phyloP scores from a whole-genome alignment of 2,329 filamentous ascomycete genomes.

The Bertia moriformis region DNA sequence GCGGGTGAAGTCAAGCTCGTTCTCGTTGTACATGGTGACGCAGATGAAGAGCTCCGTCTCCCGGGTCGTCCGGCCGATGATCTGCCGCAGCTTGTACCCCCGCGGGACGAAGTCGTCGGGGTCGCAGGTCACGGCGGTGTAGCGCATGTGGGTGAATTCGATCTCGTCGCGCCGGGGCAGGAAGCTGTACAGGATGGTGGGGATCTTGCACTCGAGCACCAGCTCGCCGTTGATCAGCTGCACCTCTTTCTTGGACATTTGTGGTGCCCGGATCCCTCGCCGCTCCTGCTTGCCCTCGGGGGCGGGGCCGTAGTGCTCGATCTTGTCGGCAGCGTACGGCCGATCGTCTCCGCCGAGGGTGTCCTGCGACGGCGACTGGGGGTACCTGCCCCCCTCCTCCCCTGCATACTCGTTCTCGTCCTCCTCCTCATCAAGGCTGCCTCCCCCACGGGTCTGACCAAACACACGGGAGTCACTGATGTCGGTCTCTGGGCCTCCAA shows the following conservation, averaged over 20 bases:
- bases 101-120: conserved; percentile 81
- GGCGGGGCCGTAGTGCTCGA: conserved; percentile 74
- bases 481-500: conserved; percentile 43
- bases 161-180: conserved; percentile 80
- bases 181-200: conserved; percentile 95
- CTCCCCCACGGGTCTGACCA: conserved; percentile 42
- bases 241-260: conserved; percentile 87
- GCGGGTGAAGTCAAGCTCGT: conserved; percentile 87
- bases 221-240: conserved; percentile 94
- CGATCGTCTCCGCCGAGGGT: conserved; percentile 1
- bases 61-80: conserved; percentile 66
- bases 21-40: conserved; percentile 98
- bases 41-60: conserved; percentile 96
- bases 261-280: conserved; percentile 70
- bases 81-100: conserved; percentile 86
- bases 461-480: conserved; percentile 37
- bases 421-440: conserved; percentile 36
- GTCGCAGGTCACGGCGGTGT: conserved; percentile 95
- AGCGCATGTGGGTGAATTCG: conserved; percentile 97
- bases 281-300: conserved; percentile 77
- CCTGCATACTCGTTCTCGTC: conserved; percentile 12
- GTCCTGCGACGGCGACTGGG: background rate
- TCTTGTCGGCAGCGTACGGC: conserved; percentile 31
- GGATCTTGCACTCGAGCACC: conserved; percentile 96
- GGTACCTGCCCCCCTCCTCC: conserved; percentile 2